Base-by-base conservation (phyloP, 2,329 filamentous ascomycete genomes). In the Colletotrichum tropicale region DNA sequence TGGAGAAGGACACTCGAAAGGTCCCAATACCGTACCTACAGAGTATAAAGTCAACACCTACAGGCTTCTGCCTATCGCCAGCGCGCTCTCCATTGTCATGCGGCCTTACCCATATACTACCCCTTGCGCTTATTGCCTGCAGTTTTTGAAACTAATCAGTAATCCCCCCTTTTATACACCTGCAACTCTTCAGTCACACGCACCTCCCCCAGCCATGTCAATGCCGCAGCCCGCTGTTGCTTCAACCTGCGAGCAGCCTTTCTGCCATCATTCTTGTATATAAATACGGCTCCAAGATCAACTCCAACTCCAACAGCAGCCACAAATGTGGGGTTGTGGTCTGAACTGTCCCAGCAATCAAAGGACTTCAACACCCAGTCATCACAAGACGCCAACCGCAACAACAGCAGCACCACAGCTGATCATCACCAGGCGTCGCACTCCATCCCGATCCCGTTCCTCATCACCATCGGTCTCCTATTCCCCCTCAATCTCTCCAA, bases 21-120 rank as follows among this genome's bases (percentile, higher is more conserved):
- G 18, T 10, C 8, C 9, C 1, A 12, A 12, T 9, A 1, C 38
- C n/a, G n/a, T n/a, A n/a, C n/a, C n/a, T n/a, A n/a, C n/a, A n/a
- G n/a, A 3, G 5, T 1, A 2, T 38, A 0, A 43, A 10, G 38
- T 43, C 5, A 43, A n/a, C 38, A 3, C 2, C 16, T 18, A 1
- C 36, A n/a, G n/a, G n/a, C n/a, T n/a, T n/a, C 38, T 5, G 16
- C 38, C 18, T 43, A 18, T 3, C 8, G 38, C 38, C 18, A 43
- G 18, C 38, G 38, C 38, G 8, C 3, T n/a, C 24, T 24, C 24
- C 24, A 24, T 24, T 24, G 3, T 24, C 24, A 24, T 24, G 24
- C 4, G 24, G 24, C 24, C 24, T 24, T 24, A 24, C 24, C 3
- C 24, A 24, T 24, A 24, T 24, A 4, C 24, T 24, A 24, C 24